Conservation (phyloP, 2,329 filamentous ascomycete species). For the Aspergillus tubingensis region DNA sequence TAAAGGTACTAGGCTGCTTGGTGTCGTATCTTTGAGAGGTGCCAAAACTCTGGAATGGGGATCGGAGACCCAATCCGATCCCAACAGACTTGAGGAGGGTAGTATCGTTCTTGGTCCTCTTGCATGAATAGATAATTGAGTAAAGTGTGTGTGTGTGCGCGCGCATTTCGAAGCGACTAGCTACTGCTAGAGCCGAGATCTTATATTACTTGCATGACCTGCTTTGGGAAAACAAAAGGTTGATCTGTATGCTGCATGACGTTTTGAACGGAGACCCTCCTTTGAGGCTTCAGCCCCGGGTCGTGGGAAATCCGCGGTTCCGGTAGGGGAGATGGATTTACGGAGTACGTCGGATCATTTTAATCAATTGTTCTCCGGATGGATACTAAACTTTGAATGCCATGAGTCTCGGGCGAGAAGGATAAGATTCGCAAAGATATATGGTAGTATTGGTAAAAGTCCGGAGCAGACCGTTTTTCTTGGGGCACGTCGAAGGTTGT, state of each 20-base stretch:
- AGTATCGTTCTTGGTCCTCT: neutral
- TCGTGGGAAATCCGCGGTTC: neutral
- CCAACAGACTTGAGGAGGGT: neutral
- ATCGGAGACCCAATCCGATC: neutral
- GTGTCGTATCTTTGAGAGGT: neutral
- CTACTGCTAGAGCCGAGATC: neutral
- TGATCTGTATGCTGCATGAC: neutral
- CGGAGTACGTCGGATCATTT: neutral
- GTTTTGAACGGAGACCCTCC: neutral
- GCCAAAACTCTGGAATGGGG: neutral
- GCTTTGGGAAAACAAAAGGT: neutral
- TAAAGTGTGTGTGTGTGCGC: neutral
- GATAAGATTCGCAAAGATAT: neutral
- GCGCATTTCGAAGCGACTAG: neutral
- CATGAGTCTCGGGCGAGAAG: neutral
- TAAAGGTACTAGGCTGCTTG: neutral
- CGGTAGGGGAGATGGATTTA: neutral
- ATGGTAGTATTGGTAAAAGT: neutral
- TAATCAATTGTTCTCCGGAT: neutral
- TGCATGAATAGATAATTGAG: neutral
- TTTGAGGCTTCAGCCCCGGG: neutral
- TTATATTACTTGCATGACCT: slow-evolving; percentile 1
- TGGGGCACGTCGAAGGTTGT: too few relatives aligned
- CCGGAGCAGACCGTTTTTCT: too few relatives aligned
- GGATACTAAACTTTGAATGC: neutral